Evolutionary conservation across 768 basidiomycete genomes (phyloP).

Genomic region (Mycena chlorophos): DNA sequence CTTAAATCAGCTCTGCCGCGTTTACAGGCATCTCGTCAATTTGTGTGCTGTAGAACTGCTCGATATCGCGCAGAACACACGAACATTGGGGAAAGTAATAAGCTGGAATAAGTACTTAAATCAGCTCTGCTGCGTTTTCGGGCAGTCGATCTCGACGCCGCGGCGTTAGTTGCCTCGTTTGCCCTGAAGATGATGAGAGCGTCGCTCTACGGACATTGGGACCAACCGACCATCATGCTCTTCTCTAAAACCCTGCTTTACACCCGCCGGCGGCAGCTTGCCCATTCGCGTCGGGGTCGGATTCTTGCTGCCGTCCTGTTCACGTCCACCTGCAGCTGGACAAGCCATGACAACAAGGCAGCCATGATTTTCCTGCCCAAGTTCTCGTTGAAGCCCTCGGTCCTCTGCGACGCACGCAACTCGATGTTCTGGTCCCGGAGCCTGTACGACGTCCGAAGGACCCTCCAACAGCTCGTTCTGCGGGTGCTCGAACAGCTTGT

Average conservation of each 20-base stretch:
- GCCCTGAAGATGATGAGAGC: conserved; percentile 73
- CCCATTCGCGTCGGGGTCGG: conserved; percentile 83
- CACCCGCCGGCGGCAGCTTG: conserved; percentile 86
- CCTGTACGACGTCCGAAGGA: conserved; percentile 78
- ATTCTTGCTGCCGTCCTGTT: conserved; percentile 98
- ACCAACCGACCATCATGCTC: conserved; percentile 91
- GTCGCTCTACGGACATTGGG: background rate
- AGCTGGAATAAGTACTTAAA: no score
- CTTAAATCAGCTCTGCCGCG: conserved; percentile 92
- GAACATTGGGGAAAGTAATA: conserved; percentile 93
- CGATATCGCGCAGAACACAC: conserved; percentile 95
- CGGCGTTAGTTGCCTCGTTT: conserved; percentile 99
- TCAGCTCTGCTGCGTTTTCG: no score
- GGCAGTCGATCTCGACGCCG: no score
- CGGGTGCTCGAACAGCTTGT: conserved; percentile 91
- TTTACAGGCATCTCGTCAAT: conserved; percentile 99
- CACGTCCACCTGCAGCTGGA: conserved; percentile 91
- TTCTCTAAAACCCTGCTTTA: conserved; percentile 97
- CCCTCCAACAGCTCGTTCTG: conserved; percentile 87
- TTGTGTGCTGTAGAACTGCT: conserved; percentile 96
- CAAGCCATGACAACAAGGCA: conserved; percentile 72
- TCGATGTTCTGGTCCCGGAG: conserved; percentile 75
- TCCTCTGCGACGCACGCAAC: conserved; percentile 63
- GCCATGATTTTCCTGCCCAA: conserved; percentile 59
- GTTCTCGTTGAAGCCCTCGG: conserved; percentile 49